Evolutionary conservation across 768 basidiomycete genomes (phyloP), one percentile per base, ranked within the genome.

Genomic region (Boletales sp.): DNA sequence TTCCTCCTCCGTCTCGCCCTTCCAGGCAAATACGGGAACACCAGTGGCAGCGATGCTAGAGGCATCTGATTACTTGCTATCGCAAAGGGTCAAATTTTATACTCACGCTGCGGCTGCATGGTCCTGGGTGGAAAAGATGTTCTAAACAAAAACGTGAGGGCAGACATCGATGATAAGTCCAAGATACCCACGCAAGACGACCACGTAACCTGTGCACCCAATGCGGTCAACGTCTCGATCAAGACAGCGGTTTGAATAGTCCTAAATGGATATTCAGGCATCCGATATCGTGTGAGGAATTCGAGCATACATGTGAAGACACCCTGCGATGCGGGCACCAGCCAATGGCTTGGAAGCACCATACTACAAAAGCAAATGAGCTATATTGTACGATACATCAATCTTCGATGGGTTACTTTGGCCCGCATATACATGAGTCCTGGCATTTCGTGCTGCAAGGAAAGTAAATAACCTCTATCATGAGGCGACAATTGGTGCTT

Each of bases 71-170:
- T 35, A 56, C 18, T 38, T 41, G 48, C 21, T 12, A 32, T 38
- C 9, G 40, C 40, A 34, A 4, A 19, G 43, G 1, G 13, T 31
- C 36, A 4, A 39, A 51, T 10, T 38, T 4, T 17, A 17, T 14
- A 79, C 86, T 65, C 69, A 91, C 88, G 91, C 97, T 58, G 97
- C 89, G 45, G 97, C 97, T 47, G 97, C 97, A 74, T 99, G 97
- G 70, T 99, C 97, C 74, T 99, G 97, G 45, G 97, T 99, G 43
- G 97, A 98, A 77, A 95, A 99, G 70, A 99, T 99, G 78, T 99
- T 97, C 91, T 93, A 54, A 32, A 63, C 29, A 34, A 39, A 39
- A 48, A 8, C 17, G 52, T 21, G 59, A 35, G 10, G 11, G 9
- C 13, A 21, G 40, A 47, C 38, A 36, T 11, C 19, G 17, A 17